Conservation (phyloP, 225 moss, liverwort and hornwort species). For the Anthoceros angustus region DNA sequence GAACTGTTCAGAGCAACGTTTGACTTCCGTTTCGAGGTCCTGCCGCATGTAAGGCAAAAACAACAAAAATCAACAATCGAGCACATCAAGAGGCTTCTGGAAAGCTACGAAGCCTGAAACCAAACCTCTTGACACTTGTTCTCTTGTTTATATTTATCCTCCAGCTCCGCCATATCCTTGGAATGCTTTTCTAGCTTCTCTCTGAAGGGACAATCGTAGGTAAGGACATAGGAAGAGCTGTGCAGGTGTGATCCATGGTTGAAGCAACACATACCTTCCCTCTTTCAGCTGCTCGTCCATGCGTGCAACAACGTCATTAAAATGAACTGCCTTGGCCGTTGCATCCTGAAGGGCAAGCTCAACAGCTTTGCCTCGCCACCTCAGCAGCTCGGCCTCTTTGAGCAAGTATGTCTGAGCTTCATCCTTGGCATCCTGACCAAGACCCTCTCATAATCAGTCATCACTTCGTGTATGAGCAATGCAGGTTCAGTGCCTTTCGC, state of each 20-base stretch:
- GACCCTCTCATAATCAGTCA: neutral
- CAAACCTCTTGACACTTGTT: slow-evolving; percentile 58
- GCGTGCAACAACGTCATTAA: slow-evolving; percentile 42
- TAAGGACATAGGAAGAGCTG: neutral
- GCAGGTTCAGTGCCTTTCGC: slow-evolving; percentile 5
- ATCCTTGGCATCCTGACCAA: slow-evolving; percentile 53
- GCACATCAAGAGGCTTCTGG: neutral
- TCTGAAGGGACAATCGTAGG: slow-evolving; percentile 21
- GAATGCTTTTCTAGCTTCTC: slow-evolving; percentile 38
- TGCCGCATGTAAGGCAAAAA: slow-evolving; percentile 8
- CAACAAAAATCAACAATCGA: neutral
- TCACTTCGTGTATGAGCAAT: neutral
- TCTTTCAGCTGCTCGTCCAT: slow-evolving; percentile 48
- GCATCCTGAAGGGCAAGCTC: slow-evolving; percentile 58
- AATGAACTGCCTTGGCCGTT: slow-evolving; percentile 26
- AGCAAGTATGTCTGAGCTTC: slow-evolving; percentile 85
- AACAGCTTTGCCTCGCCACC: slow-evolving; percentile 48
- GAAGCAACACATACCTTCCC: slow-evolving; percentile 35
- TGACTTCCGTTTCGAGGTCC: slow-evolving; percentile 73
- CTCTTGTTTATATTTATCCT: slow-evolving; percentile 47
- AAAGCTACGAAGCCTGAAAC: neutral
- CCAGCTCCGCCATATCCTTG: slow-evolving; percentile 58
- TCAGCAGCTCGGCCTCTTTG: slow-evolving; percentile 64
- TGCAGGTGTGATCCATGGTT: too few relatives aligned
- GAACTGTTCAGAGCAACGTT: slow-evolving; percentile 67